Percentiles rank a stretch among this genome's conserved stretches.
Evolutionary conservation across 1,284 basidiomycete genomes (phyloP).

Genomic region (Fomitiporia mediterranea): DNA sequence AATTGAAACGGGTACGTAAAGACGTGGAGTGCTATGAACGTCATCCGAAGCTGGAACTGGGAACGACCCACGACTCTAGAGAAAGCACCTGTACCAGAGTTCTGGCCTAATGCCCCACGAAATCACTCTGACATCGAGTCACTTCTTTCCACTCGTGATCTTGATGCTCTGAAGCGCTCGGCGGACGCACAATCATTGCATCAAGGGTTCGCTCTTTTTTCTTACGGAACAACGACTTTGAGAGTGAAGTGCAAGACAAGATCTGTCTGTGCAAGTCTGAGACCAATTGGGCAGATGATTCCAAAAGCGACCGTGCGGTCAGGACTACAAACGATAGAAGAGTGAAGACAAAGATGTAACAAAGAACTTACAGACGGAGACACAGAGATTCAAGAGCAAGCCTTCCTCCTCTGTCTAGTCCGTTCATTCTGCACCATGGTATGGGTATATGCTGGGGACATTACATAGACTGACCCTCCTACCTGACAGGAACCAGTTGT

Average conservation of each 20-base stretch:
- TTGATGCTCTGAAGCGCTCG: slow-evolving; percentile 67
- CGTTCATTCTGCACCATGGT: slow-evolving; percentile 2
- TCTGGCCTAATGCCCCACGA: slow-evolving; percentile 96
- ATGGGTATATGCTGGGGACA: slow-evolving; percentile 10
- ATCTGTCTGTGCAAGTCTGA: slow-evolving; percentile 94
- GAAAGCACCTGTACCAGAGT: slow-evolving; percentile 79
- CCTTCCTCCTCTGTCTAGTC: slow-evolving; percentile 24
- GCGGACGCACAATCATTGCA: slow-evolving; percentile 66
- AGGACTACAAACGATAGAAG: slow-evolving; percentile 92
- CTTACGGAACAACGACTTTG: slow-evolving; percentile 82
- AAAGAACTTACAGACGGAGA: slow-evolving; percentile 97
- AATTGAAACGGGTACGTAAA: slow-evolving; percentile 72
- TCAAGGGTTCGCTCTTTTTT: slow-evolving; percentile 84
- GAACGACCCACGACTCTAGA: slow-evolving; percentile 38
- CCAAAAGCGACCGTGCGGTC: slow-evolving; percentile 90
- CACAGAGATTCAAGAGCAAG: slow-evolving; percentile 97
- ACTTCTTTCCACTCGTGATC: slow-evolving; percentile 92
- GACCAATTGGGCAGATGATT: slow-evolving; percentile 91
- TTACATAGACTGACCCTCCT: slow-evolving; percentile 9
- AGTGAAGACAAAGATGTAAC: slow-evolving; percentile 98
- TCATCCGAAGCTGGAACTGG: slow-evolving; percentile 39
- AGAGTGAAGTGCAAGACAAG: slow-evolving; percentile 83
- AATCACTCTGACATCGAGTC: slow-evolving; percentile 88
- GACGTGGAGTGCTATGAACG: slow-evolving; percentile 63
- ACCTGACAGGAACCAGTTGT: slow-evolving; percentile 78